Evolutionary conservation across 192 early-diverging fungal genomes (phyloP).

Genomic region (Pilobolus umbonatus): DNA sequence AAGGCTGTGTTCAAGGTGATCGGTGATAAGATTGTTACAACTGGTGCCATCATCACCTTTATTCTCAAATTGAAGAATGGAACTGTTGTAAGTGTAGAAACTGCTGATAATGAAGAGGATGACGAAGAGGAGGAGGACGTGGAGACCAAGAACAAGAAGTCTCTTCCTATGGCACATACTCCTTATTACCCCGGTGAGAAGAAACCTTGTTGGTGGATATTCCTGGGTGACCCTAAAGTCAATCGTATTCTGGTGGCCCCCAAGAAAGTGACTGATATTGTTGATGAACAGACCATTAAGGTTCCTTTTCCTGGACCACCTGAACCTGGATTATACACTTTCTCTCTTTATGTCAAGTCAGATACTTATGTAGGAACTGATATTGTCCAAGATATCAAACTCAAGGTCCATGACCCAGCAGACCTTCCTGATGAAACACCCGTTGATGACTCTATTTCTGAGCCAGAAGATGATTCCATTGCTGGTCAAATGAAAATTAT

Average conservation of each 20-base stretch:
- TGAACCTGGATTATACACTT: conserved; percentile 75
- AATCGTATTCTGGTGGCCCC: conserved; percentile 78
- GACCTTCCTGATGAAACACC: conserved; percentile 72
- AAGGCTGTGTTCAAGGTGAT: conserved; percentile 77
- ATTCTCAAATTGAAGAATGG: conserved; percentile 46
- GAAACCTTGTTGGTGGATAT: conserved; percentile 87
- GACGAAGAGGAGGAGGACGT: conserved; percentile 43
- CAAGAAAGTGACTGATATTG: conserved; percentile 74
- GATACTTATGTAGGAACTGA: conserved; percentile 88
- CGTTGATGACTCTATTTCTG: conserved; percentile 90
- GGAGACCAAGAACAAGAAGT: conserved; percentile 23
- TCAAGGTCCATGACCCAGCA: conserved; percentile 69
- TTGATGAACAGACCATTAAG: conserved; percentile 55
- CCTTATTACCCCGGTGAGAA: conserved; percentile 70
- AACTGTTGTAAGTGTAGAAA: conserved; percentile 18
- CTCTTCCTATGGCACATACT: conserved; percentile 48
- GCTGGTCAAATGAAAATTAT: conserved; percentile 94
- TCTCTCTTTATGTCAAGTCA: conserved; percentile 80
- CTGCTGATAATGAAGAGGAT: conserved; percentile 29
- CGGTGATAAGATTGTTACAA: conserved; percentile 75
- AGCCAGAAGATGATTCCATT: conserved; percentile 93
- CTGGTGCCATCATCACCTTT: conserved; percentile 75
- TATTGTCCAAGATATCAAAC: conserved; percentile 67
- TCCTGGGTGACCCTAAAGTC: conserved; percentile 80
- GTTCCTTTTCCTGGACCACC: conserved; percentile 95